Evolutionary conservation across 257 asterid species (phyloP), one percentile per base, ranked within the genome.

Genomic region (Datura wrightii): DNA sequence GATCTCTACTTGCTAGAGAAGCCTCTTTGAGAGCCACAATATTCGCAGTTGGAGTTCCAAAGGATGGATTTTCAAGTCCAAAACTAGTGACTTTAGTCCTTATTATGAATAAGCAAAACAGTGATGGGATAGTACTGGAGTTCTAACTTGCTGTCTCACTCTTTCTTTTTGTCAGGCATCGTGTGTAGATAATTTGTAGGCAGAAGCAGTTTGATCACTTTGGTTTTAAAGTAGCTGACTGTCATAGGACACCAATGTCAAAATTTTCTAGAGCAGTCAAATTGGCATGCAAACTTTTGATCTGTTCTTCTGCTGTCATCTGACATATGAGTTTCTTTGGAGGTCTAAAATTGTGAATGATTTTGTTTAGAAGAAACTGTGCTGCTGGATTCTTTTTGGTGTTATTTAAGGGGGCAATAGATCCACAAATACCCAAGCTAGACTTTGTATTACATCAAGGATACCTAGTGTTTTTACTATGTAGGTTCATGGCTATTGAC

Each of bases 131-230:
- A 48, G 13, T 24, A 1, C 13, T 48, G 19, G 59, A 74, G 42
- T 11, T 74, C 59, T 74, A 48, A 74, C 19, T 3, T 48, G 59
- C 80, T 19, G 59, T 19, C 19, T 74, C 42, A 74, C 2, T 46
- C 42, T 50, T 19, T 46, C 18, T 1, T 50, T 46, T 72, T 72
- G 7, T 72, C 42, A 39, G 48, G 13, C 60, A 1, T 46, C 11
- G 13, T 46, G 7, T 24, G 80, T 3, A 19, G 42, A 74, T 74
- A 48, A 3, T 74, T 44, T 72, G 5, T 24, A 19, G 60, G 80
- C 80, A 46, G 56, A 74, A 74, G 80, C 80, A 46, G 80, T 13
- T 70, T 10, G n/a, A 74, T 46, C 59, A 74, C 80, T 74, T 74
- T 46, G 6, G 80, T 19, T 74, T 1, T 74, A 19, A 74, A 74